phyloP scores from a whole-genome alignment of 2,329 filamentous ascomycete genomes.

The Calonectria hawksworthii region DNA sequence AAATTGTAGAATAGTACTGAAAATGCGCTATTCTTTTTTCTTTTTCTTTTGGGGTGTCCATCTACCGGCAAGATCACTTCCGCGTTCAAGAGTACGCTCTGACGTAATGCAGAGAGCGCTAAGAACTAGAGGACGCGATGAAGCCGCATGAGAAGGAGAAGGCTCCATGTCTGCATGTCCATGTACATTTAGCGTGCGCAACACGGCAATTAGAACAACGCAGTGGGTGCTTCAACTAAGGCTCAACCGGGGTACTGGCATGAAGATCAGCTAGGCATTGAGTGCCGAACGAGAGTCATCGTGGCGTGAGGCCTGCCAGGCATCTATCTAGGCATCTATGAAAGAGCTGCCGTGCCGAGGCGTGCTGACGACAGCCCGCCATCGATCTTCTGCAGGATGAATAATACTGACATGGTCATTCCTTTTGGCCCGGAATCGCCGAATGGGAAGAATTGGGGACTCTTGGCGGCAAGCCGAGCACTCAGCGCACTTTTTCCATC shows the following conservation, averaged over 20 bases:
- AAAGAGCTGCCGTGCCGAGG: not conserved
- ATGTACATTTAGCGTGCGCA: not conserved
- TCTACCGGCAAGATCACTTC: not conserved
- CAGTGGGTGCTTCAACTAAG: not conserved
- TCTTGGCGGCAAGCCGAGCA: not conserved
- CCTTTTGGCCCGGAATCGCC: not conserved
- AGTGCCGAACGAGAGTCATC: not conserved
- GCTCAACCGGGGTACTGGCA: not conserved
- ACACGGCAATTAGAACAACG: not conserved
- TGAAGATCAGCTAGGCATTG: not conserved
- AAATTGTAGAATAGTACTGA: not conserved
- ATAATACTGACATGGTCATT: not conserved
- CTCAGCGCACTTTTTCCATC: not conserved
- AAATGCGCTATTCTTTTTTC: not conserved
- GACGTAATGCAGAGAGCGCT: not conserved
- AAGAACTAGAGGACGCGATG: not conserved
- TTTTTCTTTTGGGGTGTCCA: not conserved
- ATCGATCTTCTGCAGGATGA: not conserved
- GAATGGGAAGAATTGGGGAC: not conserved
- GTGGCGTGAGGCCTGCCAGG: not conserved
- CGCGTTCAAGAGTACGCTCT: not conserved
- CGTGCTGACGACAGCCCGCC: not conserved
- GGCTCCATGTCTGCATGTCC: not conserved
- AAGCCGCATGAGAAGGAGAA: not conserved
- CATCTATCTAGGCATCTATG: not conserved